Conservation (phyloP, 2,329 filamentous ascomycete species). For the Diplodia sapinea region DNA sequence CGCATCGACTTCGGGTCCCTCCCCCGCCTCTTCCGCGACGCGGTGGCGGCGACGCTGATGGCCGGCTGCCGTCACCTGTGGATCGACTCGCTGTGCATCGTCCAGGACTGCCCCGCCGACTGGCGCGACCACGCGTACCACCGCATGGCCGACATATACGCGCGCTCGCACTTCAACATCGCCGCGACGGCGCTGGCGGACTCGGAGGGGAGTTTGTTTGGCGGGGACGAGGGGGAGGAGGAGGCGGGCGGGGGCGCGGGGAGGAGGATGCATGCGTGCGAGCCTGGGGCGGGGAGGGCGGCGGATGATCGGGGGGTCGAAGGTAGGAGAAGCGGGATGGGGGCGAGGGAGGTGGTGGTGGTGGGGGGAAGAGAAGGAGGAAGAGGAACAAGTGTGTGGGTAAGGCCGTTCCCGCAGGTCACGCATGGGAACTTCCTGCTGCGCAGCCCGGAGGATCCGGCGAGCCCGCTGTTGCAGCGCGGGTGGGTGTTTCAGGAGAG, state of each 20-base stretch:
- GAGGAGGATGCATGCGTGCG: not conserved
- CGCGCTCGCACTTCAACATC: not conserved
- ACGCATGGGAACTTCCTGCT: not conserved
- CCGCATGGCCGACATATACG: slow-evolving; percentile 25
- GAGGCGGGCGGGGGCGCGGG: too few species aligned
- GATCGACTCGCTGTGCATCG: too few species aligned
- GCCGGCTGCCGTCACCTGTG: not conserved
- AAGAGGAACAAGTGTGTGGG: not conserved
- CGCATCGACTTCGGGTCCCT: not conserved
- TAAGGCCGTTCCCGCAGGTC: not conserved
- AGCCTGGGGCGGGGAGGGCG: not conserved
- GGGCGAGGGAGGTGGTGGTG: not conserved
- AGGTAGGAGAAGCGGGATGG: not conserved
- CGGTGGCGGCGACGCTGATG: not conserved
- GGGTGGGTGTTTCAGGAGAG: slow-evolving; percentile 28
- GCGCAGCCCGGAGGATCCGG: not conserved
- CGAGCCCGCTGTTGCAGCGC: slow-evolving; percentile 6
- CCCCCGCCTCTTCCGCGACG: not conserved
- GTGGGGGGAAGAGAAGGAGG: too few species aligned
- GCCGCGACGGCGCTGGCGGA: not conserved
- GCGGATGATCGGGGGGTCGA: not conserved
- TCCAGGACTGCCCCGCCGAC: too few species aligned
- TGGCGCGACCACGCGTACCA: slow-evolving; percentile 14
- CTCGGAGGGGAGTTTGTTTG: not conserved
- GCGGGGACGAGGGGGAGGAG: too few species aligned